Base-by-base conservation (phyloP, 2,329 filamentous ascomycete genomes). In the Aureobasidium melanogenum region DNA sequence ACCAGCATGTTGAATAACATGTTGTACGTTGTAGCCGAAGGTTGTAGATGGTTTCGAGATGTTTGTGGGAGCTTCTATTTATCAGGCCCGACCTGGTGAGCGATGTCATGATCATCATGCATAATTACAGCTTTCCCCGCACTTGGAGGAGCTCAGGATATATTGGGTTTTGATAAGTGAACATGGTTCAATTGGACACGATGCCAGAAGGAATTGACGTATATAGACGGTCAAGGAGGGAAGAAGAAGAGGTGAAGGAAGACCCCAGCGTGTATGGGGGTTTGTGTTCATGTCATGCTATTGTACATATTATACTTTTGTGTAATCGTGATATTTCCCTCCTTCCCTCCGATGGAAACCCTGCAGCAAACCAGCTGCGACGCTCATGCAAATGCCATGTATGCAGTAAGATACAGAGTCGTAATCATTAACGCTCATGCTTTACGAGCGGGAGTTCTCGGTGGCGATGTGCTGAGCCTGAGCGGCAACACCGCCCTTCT, bases 401-500 rank as follows among this genome's bases (percentile, higher is more conserved):
- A 46, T 32, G 57, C 46, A 44, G 17, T 51, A 51, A 51, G 57
- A 41, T 17, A 50, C 47, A 41, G 44, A 50, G 57, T 43, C 34
- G 19, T 50, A n/a, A 24, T 48, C 22, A 12, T 32, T 2, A 48
- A 47, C 7, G 14, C 12, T 46, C 8, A 22, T n/a, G 15, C 38
- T 22, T 43, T 51, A 60, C 9, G 46, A 60, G 39, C 58, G 46
- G 10, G 30, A 9, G 54, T 72, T 72, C 63, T 73, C 67, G 17
- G 56, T 63, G 17, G 66, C 69, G 36, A 71, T 46, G 38, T 64
- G 67, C 64, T 71, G 69, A 7, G 68, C 72, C 57, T 72, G 69
- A 30, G 70, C 65, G 34, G 71, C 66, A 38, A 74, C 63, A n/a
- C 70, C 69, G 8, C 68, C 70, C 62, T 72, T 73, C 28, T 68